Conservation (phyloP, 2,329 filamentous ascomycete genomes). For the Cryphonectria radicalis region DNA sequence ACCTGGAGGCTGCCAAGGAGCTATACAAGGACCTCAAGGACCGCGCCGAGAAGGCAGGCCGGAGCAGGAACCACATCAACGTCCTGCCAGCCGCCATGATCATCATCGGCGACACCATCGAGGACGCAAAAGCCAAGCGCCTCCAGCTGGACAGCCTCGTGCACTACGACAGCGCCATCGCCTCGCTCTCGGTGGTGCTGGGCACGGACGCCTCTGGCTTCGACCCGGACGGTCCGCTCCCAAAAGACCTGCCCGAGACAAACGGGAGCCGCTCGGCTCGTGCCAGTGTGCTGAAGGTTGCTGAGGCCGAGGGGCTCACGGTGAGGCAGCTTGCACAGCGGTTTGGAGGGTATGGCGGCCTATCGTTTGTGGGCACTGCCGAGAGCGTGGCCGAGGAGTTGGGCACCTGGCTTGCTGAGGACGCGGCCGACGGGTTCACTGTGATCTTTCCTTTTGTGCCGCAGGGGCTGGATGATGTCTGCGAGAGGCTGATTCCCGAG, state of each 20-base stretch:
- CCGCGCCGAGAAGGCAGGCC: slow-evolving; percentile 48
- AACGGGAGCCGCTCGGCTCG: slow-evolving; percentile 57
- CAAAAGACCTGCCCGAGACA: slow-evolving; percentile 54
- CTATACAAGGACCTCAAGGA: slow-evolving; percentile 58
- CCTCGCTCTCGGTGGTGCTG: slow-evolving; percentile 53
- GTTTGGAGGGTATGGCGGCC: slow-evolving; percentile 53
- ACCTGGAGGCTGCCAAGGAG: slow-evolving; percentile 49
- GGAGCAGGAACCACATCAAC: slow-evolving; percentile 51
- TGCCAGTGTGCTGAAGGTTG: slow-evolving; percentile 49
- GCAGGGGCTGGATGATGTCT: slow-evolving; percentile 54
- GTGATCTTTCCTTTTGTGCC: slow-evolving; percentile 54
- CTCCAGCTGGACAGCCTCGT: slow-evolving; percentile 55
- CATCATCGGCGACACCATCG: slow-evolving; percentile 52
- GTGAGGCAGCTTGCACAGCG: slow-evolving; percentile 56
- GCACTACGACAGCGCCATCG: slow-evolving; percentile 58
- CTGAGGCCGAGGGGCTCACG: slow-evolving; percentile 54
- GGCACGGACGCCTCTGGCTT: slow-evolving; percentile 52
- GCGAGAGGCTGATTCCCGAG: slow-evolving; percentile 51
- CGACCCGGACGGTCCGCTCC: slow-evolving; percentile 54
- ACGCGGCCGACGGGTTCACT: slow-evolving; percentile 56
- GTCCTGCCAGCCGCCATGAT: slow-evolving; percentile 57
- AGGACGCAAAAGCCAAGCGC: slow-evolving; percentile 54
- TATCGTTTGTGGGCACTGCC: slow-evolving; percentile 56
- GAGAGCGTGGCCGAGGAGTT: slow-evolving; percentile 55
- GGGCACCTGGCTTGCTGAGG: slow-evolving; percentile 50